Conservation (phyloP, 2,329 filamentous ascomycete genomes). For the Exophiala aquamarina region DNA sequence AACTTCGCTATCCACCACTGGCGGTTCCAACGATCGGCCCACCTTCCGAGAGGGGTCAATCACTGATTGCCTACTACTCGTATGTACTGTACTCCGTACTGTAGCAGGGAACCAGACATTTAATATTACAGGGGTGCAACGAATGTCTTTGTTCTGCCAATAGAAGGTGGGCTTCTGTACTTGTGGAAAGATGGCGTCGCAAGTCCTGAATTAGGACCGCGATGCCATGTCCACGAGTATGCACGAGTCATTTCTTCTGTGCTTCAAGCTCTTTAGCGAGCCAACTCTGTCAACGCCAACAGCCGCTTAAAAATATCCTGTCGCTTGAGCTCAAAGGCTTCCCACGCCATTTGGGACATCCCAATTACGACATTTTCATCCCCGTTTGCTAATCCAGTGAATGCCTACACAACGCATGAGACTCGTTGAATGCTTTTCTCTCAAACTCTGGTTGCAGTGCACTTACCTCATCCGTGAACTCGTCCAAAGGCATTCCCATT, state of each 20-base stretch:
- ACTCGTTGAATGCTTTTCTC: background rate
- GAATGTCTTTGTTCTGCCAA: too few species aligned
- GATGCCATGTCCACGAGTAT: too few species aligned
- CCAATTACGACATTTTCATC: conserved; percentile 56
- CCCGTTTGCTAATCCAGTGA: conserved; percentile 44
- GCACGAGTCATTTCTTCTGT: too few species aligned
- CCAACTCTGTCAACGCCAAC: conserved; percentile 2
- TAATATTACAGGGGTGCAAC: too few species aligned
- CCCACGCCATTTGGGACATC: conserved; percentile 40
- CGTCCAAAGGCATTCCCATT: conserved; percentile 55
- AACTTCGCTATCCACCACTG: too few species aligned
- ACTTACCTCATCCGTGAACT: conserved; percentile 48
- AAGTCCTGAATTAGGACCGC: too few species aligned
- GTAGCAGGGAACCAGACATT: too few species aligned
- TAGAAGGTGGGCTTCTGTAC: too few species aligned
- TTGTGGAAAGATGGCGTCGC: too few species aligned
- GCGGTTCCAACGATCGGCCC: conserved; percentile 12
- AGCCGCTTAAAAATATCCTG: conserved; percentile 37
- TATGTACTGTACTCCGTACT: too few species aligned
- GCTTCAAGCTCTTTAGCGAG: too few species aligned
- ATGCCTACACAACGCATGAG: conserved; percentile 34
- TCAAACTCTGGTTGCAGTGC: background rate
- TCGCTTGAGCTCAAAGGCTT: conserved; percentile 49
- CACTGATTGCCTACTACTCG: too few species aligned
- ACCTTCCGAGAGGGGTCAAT: background rate